These are phyloP conservation scores for Trichoderma afroharzianum DNA, from an alignment of 2,329 filamentous ascomycete species.

Conservation along the genomic window DNA sequence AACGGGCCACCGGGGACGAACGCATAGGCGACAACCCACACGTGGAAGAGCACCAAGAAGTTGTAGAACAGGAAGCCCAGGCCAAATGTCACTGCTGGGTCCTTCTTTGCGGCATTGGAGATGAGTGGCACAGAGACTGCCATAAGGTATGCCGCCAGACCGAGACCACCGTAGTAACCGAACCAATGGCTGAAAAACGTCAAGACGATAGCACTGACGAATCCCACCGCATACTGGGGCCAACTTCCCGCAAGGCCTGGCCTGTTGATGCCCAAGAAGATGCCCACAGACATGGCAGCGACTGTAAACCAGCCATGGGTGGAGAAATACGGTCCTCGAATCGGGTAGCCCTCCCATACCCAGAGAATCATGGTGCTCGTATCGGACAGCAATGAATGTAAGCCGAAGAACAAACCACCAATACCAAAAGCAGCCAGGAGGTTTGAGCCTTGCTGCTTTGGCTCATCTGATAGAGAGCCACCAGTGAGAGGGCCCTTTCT, in stretches of 20 bases:
- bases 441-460: slow-evolving; percentile 58
- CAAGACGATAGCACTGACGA: slow-evolving; percentile 71
- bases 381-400: slow-evolving; percentile 92
- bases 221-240: slow-evolving; percentile 75
- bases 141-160: slow-evolving; percentile 75
- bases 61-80: slow-evolving; percentile 90
- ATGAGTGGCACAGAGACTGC: slow-evolving; percentile 74
- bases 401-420: slow-evolving; percentile 78
- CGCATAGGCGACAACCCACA: slow-evolving; percentile 97
- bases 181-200: slow-evolving; percentile 79
- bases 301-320: slow-evolving; percentile 89
- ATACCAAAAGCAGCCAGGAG: slow-evolving; percentile 72
- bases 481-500: slow-evolving; percentile 54
- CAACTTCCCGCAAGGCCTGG: slow-evolving; percentile 72
- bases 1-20: slow-evolving; percentile 93
- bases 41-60: slow-evolving; percentile 91
- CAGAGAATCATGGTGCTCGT: slow-evolving; percentile 98
- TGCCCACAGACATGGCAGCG: slow-evolving; percentile 78
- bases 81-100: slow-evolving; percentile 77
- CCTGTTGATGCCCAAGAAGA: slow-evolving; percentile 70
- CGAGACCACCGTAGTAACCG: slow-evolving; percentile 81
- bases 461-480: slow-evolving; percentile 30
- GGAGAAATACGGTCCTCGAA: slow-evolving; percentile 80
- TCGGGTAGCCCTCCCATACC: slow-evolving; percentile 95
- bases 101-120: slow-evolving; percentile 69